These are phyloP conservation scores for Beverwykella pulmonaria DNA, from an alignment of 495 filamentous ascomycete genomes.

Conservation along the genomic window DNA sequence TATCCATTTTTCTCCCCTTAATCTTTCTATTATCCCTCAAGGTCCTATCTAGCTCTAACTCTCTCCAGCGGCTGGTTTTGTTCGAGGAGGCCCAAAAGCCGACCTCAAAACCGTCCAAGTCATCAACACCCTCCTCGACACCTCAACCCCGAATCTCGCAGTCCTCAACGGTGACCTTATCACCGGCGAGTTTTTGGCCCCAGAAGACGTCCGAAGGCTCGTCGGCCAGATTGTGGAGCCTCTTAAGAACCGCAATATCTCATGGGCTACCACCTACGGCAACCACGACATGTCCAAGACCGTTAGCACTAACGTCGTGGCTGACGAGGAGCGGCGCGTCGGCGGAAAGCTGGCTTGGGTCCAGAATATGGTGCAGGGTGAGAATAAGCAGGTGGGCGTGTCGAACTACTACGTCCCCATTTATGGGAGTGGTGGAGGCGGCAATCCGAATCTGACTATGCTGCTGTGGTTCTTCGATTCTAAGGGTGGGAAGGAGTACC, in stretches of 20 bases:
- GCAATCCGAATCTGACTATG: slow-evolving; percentile 47
- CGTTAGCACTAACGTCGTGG: slow-evolving; percentile 57
- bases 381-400: slow-evolving; percentile 54
- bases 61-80: slow-evolving; percentile 22
- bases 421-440: slow-evolving; percentile 41
- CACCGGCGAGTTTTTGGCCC: slow-evolving; percentile 66
- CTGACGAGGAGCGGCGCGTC: slow-evolving; percentile 54
- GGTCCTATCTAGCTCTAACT: neutral
- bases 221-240: slow-evolving; percentile 64
- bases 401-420: slow-evolving; percentile 70
- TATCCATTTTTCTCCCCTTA: neutral
- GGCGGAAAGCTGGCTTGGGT: slow-evolving; percentile 52
- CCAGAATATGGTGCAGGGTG: slow-evolving; percentile 55
- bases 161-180: slow-evolving; percentile 77
- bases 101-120: slow-evolving; percentile 63
- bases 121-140: slow-evolving; percentile 62
- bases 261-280: slow-evolving; percentile 73
- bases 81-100: slow-evolving; percentile 6
- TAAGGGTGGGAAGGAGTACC: slow-evolving; percentile 61
- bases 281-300: slow-evolving; percentile 72
- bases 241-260: slow-evolving; percentile 54
- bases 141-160: slow-evolving; percentile 61
- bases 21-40: neutral
- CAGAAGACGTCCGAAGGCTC: slow-evolving; percentile 61
- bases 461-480: slow-evolving; percentile 80